Percentiles rank a stretch among this genome's conserved stretches.
Evolutionary conservation across 2,329 filamentous ascomycete genomes (phyloP).

Genomic region (Rhynchosporium agropyri): DNA sequence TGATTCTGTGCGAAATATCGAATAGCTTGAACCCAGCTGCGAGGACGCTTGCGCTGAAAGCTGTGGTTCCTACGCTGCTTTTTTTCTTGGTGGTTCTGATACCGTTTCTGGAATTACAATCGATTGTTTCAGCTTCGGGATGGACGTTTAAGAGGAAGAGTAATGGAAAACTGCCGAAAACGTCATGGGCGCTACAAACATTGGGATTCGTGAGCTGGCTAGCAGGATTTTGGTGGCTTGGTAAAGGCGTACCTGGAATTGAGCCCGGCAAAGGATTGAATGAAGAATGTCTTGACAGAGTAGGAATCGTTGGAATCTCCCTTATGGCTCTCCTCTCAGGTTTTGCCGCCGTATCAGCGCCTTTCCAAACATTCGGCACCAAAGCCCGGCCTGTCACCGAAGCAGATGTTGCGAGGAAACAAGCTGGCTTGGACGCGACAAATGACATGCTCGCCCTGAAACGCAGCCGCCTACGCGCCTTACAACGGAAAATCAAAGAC

Average conservation of each 20-base stretch:
- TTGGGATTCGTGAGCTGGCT: constrained; percentile 70
- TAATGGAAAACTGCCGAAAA: constrained; percentile 57
- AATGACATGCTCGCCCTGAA: constrained; percentile 79
- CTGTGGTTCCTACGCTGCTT: constrained; percentile 71
- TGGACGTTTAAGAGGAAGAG: constrained; percentile 63
- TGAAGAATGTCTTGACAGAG: constrained; percentile 63
- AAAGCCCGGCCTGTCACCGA: constrained; percentile 69
- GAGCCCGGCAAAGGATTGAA: constrained; percentile 44
- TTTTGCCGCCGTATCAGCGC: constrained; percentile 83
- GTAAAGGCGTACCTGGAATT: constrained; percentile 60
- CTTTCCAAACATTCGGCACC: constrained; percentile 81
- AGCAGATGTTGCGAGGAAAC: constrained; percentile 73
- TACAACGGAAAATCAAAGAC: constrained; percentile 66
- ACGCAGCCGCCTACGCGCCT: constrained; percentile 67
- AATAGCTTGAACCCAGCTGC: constrained; percentile 71
- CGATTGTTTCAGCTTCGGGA: constrained; percentile 53
- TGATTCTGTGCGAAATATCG: constrained; percentile 83
- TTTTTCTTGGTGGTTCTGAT: constrained; percentile 74
- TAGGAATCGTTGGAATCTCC: constrained; percentile 83
- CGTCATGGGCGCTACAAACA: constrained; percentile 66
- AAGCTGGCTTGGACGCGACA: constrained; percentile 76
- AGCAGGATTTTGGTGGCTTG: constrained; percentile 75
- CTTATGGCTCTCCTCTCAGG: constrained; percentile 87
- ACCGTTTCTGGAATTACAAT: constrained; percentile 76
- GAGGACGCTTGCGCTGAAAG: constrained; percentile 65